Percentiles rank a stretch among this genome's conserved stretches.
phyloP scores from a whole-genome alignment of 2,329 filamentous ascomycete species.

The Knufia fluminis region DNA sequence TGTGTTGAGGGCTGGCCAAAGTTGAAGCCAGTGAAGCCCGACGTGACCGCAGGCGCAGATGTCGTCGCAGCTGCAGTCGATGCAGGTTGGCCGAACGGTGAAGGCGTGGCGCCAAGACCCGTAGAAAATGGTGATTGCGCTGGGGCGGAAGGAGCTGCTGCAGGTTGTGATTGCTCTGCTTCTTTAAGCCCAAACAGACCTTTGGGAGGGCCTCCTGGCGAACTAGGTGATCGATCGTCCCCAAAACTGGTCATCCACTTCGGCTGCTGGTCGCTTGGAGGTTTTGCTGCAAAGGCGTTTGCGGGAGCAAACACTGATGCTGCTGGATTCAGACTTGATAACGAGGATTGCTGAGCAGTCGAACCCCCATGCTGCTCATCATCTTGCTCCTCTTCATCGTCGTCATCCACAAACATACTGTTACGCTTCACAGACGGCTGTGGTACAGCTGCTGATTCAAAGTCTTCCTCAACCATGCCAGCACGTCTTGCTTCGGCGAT shows the following conservation, averaged over 20 bases:
- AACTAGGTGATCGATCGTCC: not conserved
- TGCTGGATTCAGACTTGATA: constrained; percentile 13
- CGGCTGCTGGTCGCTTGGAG: not conserved
- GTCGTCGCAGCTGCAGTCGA: not conserved
- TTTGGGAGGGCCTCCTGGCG: not conserved
- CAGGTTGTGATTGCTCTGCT: not conserved
- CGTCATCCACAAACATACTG: constrained; percentile 22
- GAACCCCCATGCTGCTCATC: constrained; percentile 11
- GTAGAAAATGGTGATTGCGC: constrained; percentile 1
- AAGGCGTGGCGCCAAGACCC: not conserved
- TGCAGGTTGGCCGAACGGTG: not conserved
- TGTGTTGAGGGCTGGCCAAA: not conserved
- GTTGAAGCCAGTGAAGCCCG: not conserved
- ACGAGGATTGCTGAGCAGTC: not conserved
- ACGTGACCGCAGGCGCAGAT: not conserved
- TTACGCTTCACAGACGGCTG: constrained; percentile 19
- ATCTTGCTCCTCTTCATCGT: constrained; percentile 27
- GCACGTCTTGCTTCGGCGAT: constrained; percentile 42
- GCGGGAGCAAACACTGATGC: constrained; percentile 13
- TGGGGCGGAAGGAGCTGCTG: not conserved
- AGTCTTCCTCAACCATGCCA: constrained; percentile 39
- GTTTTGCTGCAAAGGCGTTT: not conserved
- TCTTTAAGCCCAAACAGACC: not conserved
- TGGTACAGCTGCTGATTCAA: constrained; percentile 22
- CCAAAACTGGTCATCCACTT: constrained; percentile 9